Percentiles rank a stretch among this genome's conserved stretches.
phyloP scores from a whole-genome alignment of 78 protist genomes.

The Dictyostelium firmibasis region DNA sequence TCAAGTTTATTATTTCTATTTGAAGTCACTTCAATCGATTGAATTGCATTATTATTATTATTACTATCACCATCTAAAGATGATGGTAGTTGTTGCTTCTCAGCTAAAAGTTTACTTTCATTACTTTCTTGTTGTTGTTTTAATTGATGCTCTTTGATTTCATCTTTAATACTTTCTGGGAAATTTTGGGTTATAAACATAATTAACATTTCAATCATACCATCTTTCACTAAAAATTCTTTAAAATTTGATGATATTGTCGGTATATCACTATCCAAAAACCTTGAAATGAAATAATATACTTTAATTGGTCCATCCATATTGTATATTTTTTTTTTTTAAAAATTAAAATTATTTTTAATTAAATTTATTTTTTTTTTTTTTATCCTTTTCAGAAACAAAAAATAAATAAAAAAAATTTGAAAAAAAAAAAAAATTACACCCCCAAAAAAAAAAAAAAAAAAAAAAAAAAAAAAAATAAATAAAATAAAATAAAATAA shows the following conservation, averaged over 20 bases:
- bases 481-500: not conserved
- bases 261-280: slow-evolving; percentile 61
- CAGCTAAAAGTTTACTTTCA: not conserved
- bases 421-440: too few species aligned
- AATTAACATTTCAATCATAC: slow-evolving; percentile 34
- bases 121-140: not conserved
- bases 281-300: slow-evolving; percentile 50
- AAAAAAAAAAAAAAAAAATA: not conserved
- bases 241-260: slow-evolving; percentile 25
- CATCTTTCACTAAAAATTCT: slow-evolving; percentile 48
- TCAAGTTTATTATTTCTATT: not conserved
- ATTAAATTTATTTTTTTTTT: too few species aligned
- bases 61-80: too few species aligned
- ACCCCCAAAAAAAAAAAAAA: too few species aligned
- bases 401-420: too few species aligned
- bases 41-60: too few species aligned
- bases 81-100: not conserved
- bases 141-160: not conserved
- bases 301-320: slow-evolving; percentile 1
- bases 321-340: not conserved
- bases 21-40: not conserved
- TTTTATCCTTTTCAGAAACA: not conserved
- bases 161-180: slow-evolving; percentile 4
- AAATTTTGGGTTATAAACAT: slow-evolving; percentile 33
- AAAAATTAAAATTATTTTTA: too few species aligned